These are phyloP conservation scores for Trichoderma citrinoviride DNA, from an alignment of 2,329 filamentous ascomycete species.

Conservation along the genomic window DNA sequence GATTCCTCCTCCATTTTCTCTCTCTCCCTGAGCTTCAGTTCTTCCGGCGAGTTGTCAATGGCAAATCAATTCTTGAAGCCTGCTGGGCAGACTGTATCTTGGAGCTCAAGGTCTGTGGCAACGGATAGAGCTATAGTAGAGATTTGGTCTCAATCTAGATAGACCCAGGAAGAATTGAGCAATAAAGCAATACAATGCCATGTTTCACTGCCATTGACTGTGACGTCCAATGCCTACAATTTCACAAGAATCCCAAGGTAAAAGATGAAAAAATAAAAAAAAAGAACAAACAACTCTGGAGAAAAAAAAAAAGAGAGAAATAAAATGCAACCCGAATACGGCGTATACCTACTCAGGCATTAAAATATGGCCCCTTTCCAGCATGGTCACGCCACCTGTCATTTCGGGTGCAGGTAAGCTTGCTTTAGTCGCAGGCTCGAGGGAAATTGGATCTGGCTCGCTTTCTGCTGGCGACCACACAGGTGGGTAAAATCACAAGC, in stretches of 20 bases:
- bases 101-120: too few species aligned
- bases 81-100: too few species aligned
- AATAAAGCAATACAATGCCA: too few species aligned
- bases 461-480: slow-evolving; percentile 1
- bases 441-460: slow-evolving; percentile 10
- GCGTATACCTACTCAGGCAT: slow-evolving; percentile 18
- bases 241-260: too few species aligned
- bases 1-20: neutral
- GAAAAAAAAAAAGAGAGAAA: slow-evolving; percentile 1
- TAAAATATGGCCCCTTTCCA: slow-evolving; percentile 16
- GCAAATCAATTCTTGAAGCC: too few species aligned
- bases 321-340: slow-evolving; percentile 10
- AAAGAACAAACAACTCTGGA: neutral
- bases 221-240: too few species aligned
- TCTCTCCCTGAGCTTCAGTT: neutral
- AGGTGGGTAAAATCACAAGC: slow-evolving; percentile 21
- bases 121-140: too few species aligned
- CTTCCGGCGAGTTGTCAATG: too few species aligned
- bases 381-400: slow-evolving; percentile 20
- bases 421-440: slow-evolving; percentile 3
- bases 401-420: slow-evolving; percentile 14
- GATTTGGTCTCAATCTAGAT: neutral
- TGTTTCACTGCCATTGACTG: too few species aligned
- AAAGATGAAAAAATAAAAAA: too few species aligned
- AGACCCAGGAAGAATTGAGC: neutral